A percentile compares a stretch with the other conserved stretches of the same genome.
These are phyloP conservation scores for Lantana camara DNA, from an alignment of 257 asterid genomes.

Conservation along the genomic window DNA sequence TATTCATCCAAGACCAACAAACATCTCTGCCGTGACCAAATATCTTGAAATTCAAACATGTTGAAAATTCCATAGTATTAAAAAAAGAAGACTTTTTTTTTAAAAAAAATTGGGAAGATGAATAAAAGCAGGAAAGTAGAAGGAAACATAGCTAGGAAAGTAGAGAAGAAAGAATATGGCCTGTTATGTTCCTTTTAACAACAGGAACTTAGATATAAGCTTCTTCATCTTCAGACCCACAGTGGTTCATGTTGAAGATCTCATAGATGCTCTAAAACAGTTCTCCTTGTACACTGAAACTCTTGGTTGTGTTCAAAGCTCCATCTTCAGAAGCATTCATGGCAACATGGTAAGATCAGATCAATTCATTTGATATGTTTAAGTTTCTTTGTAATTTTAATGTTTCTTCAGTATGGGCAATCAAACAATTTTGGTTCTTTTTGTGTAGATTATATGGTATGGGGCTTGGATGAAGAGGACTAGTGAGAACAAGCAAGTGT, in stretches of 20 bases:
- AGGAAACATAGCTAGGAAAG: neutral
- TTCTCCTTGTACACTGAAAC: conserved; percentile 44
- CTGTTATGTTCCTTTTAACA: conserved; percentile 67
- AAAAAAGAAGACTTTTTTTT: no score
- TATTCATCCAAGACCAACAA: conserved; percentile 23
- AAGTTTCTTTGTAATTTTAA: neutral
- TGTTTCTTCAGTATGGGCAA: neutral
- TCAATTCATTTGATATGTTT: neutral
- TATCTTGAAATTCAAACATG: conserved; percentile 32
- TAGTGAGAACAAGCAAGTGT: conserved; percentile 43
- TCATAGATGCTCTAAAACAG: conserved; percentile 45
- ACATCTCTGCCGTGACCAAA: conserved; percentile 16
- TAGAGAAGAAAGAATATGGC: conserved; percentile 38
- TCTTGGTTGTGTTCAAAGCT: conserved; percentile 69
- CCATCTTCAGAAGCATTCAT: conserved; percentile 67
- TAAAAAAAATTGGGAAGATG: neutral
- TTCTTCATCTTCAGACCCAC: conserved; percentile 60
- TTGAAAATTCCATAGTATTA: conserved; percentile 30
- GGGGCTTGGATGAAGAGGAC: conserved; percentile 77
- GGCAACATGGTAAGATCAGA: conserved; percentile 56
- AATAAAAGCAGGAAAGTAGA: neutral
- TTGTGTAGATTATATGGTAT: conserved; percentile 65
- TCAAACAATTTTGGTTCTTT: neutral
- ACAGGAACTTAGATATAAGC: conserved; percentile 55
- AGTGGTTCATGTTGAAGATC: conserved; percentile 46